Conservation (phyloP, 1,284 basidiomycete species). For the Tranzscheliella williamsii region DNA sequence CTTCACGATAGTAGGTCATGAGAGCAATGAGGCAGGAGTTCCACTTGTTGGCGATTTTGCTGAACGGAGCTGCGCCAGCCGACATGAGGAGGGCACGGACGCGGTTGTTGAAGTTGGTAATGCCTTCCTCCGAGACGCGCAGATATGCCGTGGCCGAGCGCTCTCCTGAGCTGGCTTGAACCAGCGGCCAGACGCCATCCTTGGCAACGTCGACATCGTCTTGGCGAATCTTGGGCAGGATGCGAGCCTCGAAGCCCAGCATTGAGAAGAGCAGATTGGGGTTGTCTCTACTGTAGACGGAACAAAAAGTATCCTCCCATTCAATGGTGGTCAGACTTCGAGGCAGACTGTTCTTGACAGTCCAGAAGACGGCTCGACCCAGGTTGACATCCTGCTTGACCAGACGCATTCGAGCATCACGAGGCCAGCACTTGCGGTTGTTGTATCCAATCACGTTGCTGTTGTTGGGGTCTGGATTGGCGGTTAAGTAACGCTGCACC, state of each 20-base stretch:
- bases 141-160: slow-evolving; percentile 96
- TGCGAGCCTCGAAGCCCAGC: slow-evolving; percentile 96
- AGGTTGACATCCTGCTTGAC: slow-evolving; percentile 99
- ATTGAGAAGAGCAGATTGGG: slow-evolving; percentile 97
- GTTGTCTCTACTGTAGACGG: slow-evolving; percentile 94
- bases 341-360: slow-evolving; percentile 95
- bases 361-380: slow-evolving; percentile 97
- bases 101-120: slow-evolving; percentile 63
- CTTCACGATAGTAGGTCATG: slow-evolving; percentile 98
- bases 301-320: slow-evolving; percentile 68
- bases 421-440: slow-evolving; percentile 98
- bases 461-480: slow-evolving; percentile 97
- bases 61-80: slow-evolving; percentile 97
- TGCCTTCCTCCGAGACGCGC: slow-evolving; percentile 92
- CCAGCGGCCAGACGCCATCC: slow-evolving; percentile 97
- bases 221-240: slow-evolving; percentile 90
- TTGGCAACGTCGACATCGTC: slow-evolving; percentile 95
- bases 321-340: slow-evolving; percentile 96
- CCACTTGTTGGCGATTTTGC: slow-evolving; percentile 99
- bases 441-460: slow-evolving; percentile 99
- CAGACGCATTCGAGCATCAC: slow-evolving; percentile 97
- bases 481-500: slow-evolving; percentile 94
- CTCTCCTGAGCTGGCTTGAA: slow-evolving; percentile 91
- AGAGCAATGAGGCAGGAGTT: slow-evolving; percentile 73
- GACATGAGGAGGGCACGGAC: slow-evolving; percentile 98